Base-by-base conservation (phyloP, 2,329 filamentous ascomycete genomes). In the Blastomyces silverae region DNA sequence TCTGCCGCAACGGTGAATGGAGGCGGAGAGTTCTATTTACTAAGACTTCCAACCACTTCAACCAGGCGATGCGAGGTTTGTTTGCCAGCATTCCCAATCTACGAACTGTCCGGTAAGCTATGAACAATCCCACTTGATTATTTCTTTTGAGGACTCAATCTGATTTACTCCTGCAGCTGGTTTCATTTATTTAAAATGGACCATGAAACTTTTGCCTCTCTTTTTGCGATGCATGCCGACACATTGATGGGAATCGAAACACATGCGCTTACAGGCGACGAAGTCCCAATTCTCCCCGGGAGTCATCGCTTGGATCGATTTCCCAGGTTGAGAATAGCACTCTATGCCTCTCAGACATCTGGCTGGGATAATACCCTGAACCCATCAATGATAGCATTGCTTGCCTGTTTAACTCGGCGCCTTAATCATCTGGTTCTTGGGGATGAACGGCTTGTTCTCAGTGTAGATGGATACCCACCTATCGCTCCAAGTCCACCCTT, bases 131-230 rank as follows among this genome's bases (percentile, higher is more conserved):
- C 5, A 11, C 34, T 28, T 34, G 13, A 17, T 50, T 34, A 8
- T 34, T 34, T 52, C 7, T n/a, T 25, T 15, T 39, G 34, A 13
- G 13, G 34, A 34, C 11, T n/a, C 3, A 28, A n/a, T 39, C 6
- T 25, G 39, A 22, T 53, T n/a, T 15, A 10, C 34, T 50, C 13
- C 3, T 7, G 15, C 17, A 62, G 60, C 46, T 63, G 61, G 61
- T 55, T 55, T 37, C 61, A 63, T 48, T 44, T 48, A 28, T 63
- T 55, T 34, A 52, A 42, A 56, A 63, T 63, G 61, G 17, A 31
- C 22, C 8, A 55, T 17, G 31, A 31, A 22, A 63, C 61, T 17
- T 46, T 63, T 39, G 34, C 31, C 31, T 11, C 13, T 3, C 10
- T 63, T 56, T 31, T 63, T n/a, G 4, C 10, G 17, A 20, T 8